These are phyloP conservation scores for Pythium vanterpoolii DNA, from an alignment of 352 stramenopile genomes.

Conservation along the genomic window DNA sequence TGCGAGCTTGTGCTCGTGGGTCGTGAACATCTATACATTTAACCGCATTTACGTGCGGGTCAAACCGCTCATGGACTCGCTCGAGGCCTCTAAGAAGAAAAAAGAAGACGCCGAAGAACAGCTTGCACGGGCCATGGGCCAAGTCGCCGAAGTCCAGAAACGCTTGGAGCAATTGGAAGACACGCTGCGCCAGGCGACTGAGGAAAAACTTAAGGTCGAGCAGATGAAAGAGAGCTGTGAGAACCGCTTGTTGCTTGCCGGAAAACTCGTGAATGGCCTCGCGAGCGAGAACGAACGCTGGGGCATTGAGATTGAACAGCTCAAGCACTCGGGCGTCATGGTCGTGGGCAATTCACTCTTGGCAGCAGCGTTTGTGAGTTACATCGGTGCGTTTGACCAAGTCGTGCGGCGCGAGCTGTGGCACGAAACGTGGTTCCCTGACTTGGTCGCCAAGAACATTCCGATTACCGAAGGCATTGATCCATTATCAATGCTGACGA, in stretches of 20 bases:
- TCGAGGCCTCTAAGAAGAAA: slow-evolving; percentile 71
- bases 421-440: slow-evolving; percentile 83
- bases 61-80: slow-evolving; percentile 91
- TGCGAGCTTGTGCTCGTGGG: slow-evolving; percentile 91
- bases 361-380: slow-evolving; percentile 88
- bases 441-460: slow-evolving; percentile 87
- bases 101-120: slow-evolving; percentile 84
- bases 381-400: slow-evolving; percentile 89
- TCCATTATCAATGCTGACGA: slow-evolving; percentile 82
- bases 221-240: slow-evolving; percentile 92
- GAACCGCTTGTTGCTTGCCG: slow-evolving; percentile 81
- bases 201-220: slow-evolving; percentile 90
- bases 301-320: slow-evolving; percentile 82
- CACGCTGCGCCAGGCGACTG: slow-evolving; percentile 82
- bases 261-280: slow-evolving; percentile 86
- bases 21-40: slow-evolving; percentile 92
- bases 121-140: slow-evolving; percentile 70
- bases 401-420: slow-evolving; percentile 80
- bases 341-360: slow-evolving; percentile 90
- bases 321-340: slow-evolving; percentile 71
- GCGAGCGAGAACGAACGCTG: slow-evolving; percentile 88
- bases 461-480: slow-evolving; percentile 74
- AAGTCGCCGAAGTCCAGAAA: slow-evolving; percentile 79
- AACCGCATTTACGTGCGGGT: slow-evolving; percentile 92
- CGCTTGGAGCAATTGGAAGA: slow-evolving; percentile 74